phyloP scores from a whole-genome alignment of 108 stramenopile species.

The Nitzschia palea region DNA sequence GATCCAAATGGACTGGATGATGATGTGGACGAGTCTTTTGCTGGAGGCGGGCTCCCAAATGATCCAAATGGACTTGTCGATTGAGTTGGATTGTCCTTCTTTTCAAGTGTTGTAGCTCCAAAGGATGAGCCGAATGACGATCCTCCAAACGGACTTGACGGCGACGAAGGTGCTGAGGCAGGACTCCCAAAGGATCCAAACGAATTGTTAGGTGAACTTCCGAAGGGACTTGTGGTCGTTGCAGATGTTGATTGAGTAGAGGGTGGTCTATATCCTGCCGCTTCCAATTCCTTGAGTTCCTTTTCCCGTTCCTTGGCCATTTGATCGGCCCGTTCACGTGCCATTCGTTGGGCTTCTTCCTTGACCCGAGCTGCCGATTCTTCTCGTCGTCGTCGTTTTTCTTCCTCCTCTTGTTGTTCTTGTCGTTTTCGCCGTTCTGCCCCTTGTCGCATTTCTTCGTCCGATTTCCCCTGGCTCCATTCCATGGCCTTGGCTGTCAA shows the following conservation, averaged over 20 bases:
- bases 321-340: slow-evolving; percentile 1
- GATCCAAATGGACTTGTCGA: slow-evolving; percentile 1
- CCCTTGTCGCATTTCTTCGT: neutral
- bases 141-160: neutral
- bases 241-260: too few relatives aligned
- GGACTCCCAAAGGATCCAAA: neutral
- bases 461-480: neutral
- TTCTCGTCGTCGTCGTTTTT: neutral
- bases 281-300: neutral
- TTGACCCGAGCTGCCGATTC: neutral
- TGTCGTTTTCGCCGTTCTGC: neutral
- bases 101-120: too few relatives aligned
- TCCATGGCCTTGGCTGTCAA: neutral
- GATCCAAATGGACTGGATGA: slow-evolving; percentile 1
- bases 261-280: neutral
- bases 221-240: neutral
- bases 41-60: neutral
- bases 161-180: neutral
- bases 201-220: neutral
- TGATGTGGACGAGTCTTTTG: neutral
- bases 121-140: too few relatives aligned
- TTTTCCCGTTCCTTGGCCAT: neutral
- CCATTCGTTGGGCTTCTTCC: neutral
- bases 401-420: neutral
- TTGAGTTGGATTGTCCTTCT: too few relatives aligned